Conservation (phyloP, 2,329 filamentous ascomycete genomes). For the Alternaria burnsii region DNA sequence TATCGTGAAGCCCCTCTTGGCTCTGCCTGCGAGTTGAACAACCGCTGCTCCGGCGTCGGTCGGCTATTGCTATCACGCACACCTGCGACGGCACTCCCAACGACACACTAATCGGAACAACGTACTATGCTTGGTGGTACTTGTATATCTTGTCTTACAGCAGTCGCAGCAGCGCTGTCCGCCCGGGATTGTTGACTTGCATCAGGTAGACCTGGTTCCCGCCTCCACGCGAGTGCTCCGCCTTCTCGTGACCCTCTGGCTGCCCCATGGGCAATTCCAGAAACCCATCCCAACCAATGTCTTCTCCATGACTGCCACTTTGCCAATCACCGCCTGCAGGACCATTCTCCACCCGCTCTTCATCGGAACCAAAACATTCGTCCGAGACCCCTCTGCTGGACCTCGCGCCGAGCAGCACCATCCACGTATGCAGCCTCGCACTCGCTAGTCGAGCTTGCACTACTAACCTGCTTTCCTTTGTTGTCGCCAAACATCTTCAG, state of each 20-base stretch:
- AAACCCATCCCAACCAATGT: slow-evolving; percentile 12
- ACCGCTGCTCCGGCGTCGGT: not conserved
- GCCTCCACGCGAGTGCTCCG: slow-evolving; percentile 24
- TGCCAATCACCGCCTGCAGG: slow-evolving; percentile 9
- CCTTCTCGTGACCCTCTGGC: slow-evolving; percentile 29
- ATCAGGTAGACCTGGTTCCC: slow-evolving; percentile 20
- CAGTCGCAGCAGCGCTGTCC: slow-evolving; percentile 27
- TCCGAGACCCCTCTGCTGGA: slow-evolving; percentile 53
- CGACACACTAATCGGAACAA: not conserved
- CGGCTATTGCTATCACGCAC: not conserved
- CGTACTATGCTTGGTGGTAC: not conserved
- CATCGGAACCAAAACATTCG: slow-evolving; percentile 43
- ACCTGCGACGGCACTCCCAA: not conserved
- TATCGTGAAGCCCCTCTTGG: slow-evolving; percentile 15
- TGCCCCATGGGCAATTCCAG: slow-evolving; percentile 20
- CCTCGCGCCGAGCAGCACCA: slow-evolving; percentile 53
- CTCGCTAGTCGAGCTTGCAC: slow-evolving; percentile 43
- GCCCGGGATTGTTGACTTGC: slow-evolving; percentile 42
- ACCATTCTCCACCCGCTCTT: slow-evolving; percentile 18
- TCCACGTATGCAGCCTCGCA: slow-evolving; percentile 64
- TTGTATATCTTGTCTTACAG: slow-evolving; percentile 1
- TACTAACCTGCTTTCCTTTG: slow-evolving; percentile 49
- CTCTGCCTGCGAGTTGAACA: slow-evolving; percentile 7
- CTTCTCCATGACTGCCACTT: slow-evolving; percentile 15
- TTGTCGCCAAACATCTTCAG: slow-evolving; percentile 57